A percentile compares a stretch with the other conserved stretches of the same genome.
Conservation (phyloP, 495 filamentous ascomycete species). For the Lasiosphaeria ovina region DNA sequence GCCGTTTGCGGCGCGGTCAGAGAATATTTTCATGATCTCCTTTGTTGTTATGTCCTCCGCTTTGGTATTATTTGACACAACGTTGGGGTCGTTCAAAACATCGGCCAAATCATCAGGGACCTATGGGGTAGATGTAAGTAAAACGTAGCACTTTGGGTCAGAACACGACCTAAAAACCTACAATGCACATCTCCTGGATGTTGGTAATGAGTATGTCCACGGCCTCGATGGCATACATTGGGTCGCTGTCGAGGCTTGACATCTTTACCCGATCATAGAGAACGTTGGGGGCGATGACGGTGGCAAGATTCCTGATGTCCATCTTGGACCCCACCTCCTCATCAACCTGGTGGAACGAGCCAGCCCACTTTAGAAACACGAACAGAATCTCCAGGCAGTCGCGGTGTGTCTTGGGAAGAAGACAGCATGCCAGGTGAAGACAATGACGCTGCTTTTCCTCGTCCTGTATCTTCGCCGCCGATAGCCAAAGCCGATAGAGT, state of each 20-base stretch:
- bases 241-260: constrained; percentile 70
- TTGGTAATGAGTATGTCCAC: constrained; percentile 85
- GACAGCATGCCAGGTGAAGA: constrained; percentile 87
- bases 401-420: constrained; percentile 88
- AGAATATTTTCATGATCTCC: constrained; percentile 89
- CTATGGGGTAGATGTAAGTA: constrained; percentile 46
- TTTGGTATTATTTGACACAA: constrained; percentile 68
- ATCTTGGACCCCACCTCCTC: constrained; percentile 93
- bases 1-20: constrained; percentile 64
- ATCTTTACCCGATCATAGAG: constrained; percentile 68
- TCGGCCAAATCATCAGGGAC: constrained; percentile 89
- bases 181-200: constrained; percentile 96
- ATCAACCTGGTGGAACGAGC: constrained; percentile 95
- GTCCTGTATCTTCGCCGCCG: constrained; percentile 85
- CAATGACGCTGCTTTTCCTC: constrained; percentile 78
- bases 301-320: constrained; percentile 97
- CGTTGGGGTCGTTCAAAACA: constrained; percentile 74
- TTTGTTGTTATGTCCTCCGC: constrained; percentile 81
- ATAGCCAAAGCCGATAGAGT: constrained; percentile 85
- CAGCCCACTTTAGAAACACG: constrained; percentile 95
- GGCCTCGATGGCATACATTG: constrained; percentile 88
- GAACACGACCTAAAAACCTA: constrained; percentile 46
- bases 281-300: constrained; percentile 97
- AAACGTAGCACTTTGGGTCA: constrained; percentile 2
- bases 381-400: constrained; percentile 95